Evolutionary conservation across 192 early-diverging fungal species (phyloP).

Genomic region (Lobosporangium transversale): DNA sequence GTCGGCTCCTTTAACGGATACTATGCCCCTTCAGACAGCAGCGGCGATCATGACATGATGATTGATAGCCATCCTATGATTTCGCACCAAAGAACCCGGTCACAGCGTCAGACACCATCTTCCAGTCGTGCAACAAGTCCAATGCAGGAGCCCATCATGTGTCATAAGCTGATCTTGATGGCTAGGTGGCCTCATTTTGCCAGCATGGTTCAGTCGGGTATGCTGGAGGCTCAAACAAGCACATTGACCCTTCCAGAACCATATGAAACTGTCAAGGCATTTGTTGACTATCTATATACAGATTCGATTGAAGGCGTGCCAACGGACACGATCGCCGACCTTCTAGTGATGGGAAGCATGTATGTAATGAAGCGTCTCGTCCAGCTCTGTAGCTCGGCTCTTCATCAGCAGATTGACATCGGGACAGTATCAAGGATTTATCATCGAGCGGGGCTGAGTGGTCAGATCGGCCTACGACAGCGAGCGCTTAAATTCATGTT

Average conservation of each 20-base stretch:
- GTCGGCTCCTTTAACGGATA: constrained; percentile 8
- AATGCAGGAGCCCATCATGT: constrained; percentile 56
- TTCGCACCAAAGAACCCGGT: constrained; percentile 5
- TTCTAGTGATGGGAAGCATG: constrained; percentile 68
- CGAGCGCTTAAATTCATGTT: constrained; percentile 64
- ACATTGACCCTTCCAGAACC: constrained; percentile 64
- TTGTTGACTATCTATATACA: constrained; percentile 68
- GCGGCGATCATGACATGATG: constrained; percentile 45
- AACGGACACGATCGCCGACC: constrained; percentile 57
- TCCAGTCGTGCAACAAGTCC: constrained; percentile 54
- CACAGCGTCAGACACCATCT: constrained; percentile 25
- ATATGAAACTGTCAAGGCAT: constrained; percentile 57
- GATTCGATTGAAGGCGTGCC: constrained; percentile 58
- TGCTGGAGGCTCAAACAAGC: constrained; percentile 60
- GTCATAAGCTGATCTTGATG: constrained; percentile 66
- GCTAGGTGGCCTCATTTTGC: constrained; percentile 74
- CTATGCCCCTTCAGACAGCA: constrained; percentile 23
- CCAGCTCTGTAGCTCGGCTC: constrained; percentile 55
- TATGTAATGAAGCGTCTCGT: constrained; percentile 66
- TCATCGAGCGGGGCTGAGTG: constrained; percentile 59
- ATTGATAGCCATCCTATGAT: constrained; percentile 37
- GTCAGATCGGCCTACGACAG: constrained; percentile 62
- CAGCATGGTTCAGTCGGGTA: constrained; percentile 63
- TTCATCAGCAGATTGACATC: constrained; percentile 61
- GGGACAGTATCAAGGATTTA: constrained; percentile 67